Base-by-base conservation (phyloP, 2,329 filamentous ascomycete species). In the Curvularia sp. region DNA sequence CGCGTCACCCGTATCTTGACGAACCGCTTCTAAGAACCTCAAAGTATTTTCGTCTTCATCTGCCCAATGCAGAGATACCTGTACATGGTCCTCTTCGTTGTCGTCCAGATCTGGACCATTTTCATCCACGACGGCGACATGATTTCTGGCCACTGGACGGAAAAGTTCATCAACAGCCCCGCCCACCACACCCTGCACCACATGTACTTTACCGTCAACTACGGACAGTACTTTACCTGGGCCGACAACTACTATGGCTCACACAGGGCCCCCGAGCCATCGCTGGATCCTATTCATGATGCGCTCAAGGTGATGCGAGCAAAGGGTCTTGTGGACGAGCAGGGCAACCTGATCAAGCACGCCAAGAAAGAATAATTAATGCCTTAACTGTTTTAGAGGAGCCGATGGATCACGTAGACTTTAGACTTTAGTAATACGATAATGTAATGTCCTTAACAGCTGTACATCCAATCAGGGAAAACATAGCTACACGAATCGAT, bases 131-230 rank as follows among this genome's bases (percentile, higher is more conserved):
- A 56, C 19, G 53, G 53, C 30, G 53, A 56, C 10, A 56, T 56
- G 53, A 56, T 56, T 18, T 38, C 48, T 1, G 53, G 53, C 18
- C 53, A 56, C 27, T 56, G 53, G 53, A 56, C 53, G 2, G 53
- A 56, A 5, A 56, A 56, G 19, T 56, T 51, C 18, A 51, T 56
- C 48, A 56, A 56, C 32, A 56, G 53, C 21, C 53, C 53, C 15
- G 53, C 53, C 8, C 53, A 56, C 49, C 53, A 56, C 48, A 56
- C 53, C 9, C 19, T 56, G 13, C 53, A 56, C 32, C 53, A 56
- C 39, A 56, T 56, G 53, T 56, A 56, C 48, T 56, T 56, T 23
- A 56, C 53, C 32, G 53, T 56, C 53, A 56, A 56, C 28, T 56
- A 56, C 21, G 53, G 53, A 30, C 53, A 56, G 25, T 56, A 56